Percentiles rank a stretch among this genome's conserved stretches.
Conservation (phyloP, 495 filamentous ascomycete genomes). For the Darksidea phi region DNA sequence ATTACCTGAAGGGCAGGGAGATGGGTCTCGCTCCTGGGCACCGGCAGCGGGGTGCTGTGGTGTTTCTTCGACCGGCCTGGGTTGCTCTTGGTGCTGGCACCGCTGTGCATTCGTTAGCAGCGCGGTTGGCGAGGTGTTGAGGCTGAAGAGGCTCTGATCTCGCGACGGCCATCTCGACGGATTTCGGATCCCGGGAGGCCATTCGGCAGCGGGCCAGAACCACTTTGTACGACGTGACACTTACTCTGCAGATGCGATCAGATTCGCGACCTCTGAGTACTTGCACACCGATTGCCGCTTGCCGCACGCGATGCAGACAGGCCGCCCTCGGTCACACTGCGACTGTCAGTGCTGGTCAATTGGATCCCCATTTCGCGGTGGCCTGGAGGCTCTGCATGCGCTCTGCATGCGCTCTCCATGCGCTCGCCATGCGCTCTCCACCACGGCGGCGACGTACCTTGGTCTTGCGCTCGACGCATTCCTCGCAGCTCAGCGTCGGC, state of each 20-base stretch:
- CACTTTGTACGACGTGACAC: slow-evolving; percentile 28
- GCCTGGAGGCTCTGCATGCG: background rate
- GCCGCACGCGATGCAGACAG: slow-evolving; percentile 63
- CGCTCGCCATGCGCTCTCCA: background rate
- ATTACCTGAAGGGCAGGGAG: slow-evolving; percentile 25
- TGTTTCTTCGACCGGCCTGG: slow-evolving; percentile 14
- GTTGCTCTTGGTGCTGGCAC: slow-evolving; percentile 13
- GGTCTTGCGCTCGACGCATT: slow-evolving; percentile 70
- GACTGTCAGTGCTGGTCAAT: slow-evolving; percentile 1
- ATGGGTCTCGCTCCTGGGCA: slow-evolving; percentile 9
- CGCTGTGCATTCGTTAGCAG: slow-evolving; percentile 35
- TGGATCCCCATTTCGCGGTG: background rate
- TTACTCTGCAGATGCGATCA: slow-evolving; percentile 58
- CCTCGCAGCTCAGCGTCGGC: slow-evolving; percentile 68
- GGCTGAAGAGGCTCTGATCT: too few species aligned
- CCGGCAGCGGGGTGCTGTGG: slow-evolving; percentile 11
- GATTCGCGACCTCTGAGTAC: slow-evolving; percentile 66
- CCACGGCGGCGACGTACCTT: slow-evolving; percentile 49
- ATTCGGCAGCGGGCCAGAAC: background rate
- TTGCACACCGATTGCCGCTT: slow-evolving; percentile 68
- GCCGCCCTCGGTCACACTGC: slow-evolving; percentile 49
- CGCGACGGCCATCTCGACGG: too few species aligned
- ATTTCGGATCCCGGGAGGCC: too few species aligned
- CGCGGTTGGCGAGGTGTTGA: background rate
- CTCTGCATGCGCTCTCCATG: background rate